Conservation (phyloP, 331 rosid species). For the Quercus phellos region DNA sequence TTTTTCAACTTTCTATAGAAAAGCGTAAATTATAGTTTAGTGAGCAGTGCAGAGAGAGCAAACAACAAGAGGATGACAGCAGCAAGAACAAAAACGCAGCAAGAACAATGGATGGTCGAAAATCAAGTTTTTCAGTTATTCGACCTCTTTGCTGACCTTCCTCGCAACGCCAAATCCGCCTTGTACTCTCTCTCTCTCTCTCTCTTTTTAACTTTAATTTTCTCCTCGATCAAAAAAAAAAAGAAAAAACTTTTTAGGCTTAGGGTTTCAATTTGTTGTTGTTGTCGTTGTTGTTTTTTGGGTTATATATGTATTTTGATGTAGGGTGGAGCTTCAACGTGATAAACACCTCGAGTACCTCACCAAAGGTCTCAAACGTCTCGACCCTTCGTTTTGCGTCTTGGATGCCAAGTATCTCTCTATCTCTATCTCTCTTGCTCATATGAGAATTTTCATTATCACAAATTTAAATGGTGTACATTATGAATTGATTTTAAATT, state of each 20-base stretch:
- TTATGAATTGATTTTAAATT: too few relatives aligned
- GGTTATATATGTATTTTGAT: background rate
- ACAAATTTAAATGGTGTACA: too few relatives aligned
- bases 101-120: constrained; percentile 48
- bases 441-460: too few relatives aligned
- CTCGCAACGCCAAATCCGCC: constrained; percentile 50
- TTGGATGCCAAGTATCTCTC: constrained; percentile 73
- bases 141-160: constrained; percentile 38
- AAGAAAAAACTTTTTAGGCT: background rate
- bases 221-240: background rate
- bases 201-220: background rate
- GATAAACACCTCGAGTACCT: constrained; percentile 64
- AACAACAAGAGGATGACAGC: background rate
- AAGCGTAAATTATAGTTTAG: too few relatives aligned
- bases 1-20: too few relatives aligned
- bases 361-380: constrained; percentile 50
- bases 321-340: constrained; percentile 74
- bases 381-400: constrained; percentile 50
- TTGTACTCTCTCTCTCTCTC: constrained; percentile 24
- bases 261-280: background rate
- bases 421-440: constrained; percentile 3
- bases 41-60: too few relatives aligned
- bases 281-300: background rate
- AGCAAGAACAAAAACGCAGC: constrained; percentile 49
- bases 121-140: constrained; percentile 25